phyloP scores from a whole-genome alignment of 257 asterid genomes.

The Solanum boliviense region DNA sequence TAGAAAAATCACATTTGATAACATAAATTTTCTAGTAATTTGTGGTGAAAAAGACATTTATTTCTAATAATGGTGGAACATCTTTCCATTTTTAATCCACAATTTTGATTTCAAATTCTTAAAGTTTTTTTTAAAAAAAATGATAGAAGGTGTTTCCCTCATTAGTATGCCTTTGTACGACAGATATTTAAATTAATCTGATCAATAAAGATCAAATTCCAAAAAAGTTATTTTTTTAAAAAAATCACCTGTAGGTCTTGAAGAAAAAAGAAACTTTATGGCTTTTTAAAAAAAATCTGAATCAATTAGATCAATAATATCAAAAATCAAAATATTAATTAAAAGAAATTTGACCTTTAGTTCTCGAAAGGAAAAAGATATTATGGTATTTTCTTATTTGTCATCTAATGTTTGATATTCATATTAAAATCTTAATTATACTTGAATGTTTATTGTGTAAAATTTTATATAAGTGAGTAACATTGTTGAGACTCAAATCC shows the following conservation, averaged over 20 bases:
- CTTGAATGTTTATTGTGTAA: accelerated
- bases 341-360: neutral
- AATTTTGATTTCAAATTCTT: neutral
- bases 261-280: neutral
- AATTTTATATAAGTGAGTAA: neutral
- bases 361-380: neutral
- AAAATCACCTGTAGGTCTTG: neutral
- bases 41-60: neutral
- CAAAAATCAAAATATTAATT: neutral
- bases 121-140: neutral
- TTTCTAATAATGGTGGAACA: neutral
- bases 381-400: neutral
- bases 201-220: neutral
- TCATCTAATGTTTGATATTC: neutral
- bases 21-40: neutral
- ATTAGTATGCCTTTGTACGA: neutral
- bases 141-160: neutral
- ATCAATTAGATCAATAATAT: neutral
- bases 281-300: neutral
- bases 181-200: neutral
- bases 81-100: neutral
- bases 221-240: neutral
- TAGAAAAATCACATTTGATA: neutral
- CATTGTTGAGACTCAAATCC: too few species aligned
- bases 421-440: neutral